phyloP scores from a whole-genome alignment of 495 filamentous ascomycete species.

The Tuber umbilicatum region DNA sequence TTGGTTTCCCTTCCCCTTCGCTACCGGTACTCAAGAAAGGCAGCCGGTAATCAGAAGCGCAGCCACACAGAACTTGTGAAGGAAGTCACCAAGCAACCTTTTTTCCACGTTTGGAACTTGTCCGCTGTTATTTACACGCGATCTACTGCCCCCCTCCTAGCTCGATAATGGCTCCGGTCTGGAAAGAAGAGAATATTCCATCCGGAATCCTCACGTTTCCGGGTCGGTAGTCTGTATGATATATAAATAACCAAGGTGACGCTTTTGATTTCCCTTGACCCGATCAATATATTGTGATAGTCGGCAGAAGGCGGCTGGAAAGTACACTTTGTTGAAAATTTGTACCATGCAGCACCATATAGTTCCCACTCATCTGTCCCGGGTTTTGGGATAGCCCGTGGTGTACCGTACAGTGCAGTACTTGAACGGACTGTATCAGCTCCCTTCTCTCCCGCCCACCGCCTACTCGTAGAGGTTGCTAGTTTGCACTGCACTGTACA shows the following conservation, averaged over 20 bases:
- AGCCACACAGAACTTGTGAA: not conserved
- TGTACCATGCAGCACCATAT: not conserved
- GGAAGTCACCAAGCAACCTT: not conserved
- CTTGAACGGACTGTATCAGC: not conserved
- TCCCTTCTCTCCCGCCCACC: not conserved
- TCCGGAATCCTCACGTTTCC: not conserved
- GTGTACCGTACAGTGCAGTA: not conserved
- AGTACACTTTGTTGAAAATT: not conserved
- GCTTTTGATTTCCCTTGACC: not conserved
- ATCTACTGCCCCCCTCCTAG: not conserved
- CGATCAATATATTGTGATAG: not conserved
- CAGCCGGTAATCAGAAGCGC: not conserved
- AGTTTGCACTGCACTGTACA: not conserved
- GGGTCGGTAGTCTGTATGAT: not conserved
- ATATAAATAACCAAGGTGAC: not conserved
- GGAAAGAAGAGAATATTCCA: not conserved
- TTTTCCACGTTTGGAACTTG: not conserved
- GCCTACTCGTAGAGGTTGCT: not conserved
- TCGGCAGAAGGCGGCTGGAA: conserved; percentile 1
- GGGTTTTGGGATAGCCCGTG: not conserved
- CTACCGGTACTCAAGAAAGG: not conserved
- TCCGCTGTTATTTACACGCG: not conserved
- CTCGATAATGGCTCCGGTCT: not conserved
- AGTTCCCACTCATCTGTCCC: not conserved
- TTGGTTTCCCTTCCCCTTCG: not conserved